Evolutionary conservation across 2,329 filamentous ascomycete genomes (phyloP).

Genomic region (Ophiocordyceps camponoti-floridani): DNA sequence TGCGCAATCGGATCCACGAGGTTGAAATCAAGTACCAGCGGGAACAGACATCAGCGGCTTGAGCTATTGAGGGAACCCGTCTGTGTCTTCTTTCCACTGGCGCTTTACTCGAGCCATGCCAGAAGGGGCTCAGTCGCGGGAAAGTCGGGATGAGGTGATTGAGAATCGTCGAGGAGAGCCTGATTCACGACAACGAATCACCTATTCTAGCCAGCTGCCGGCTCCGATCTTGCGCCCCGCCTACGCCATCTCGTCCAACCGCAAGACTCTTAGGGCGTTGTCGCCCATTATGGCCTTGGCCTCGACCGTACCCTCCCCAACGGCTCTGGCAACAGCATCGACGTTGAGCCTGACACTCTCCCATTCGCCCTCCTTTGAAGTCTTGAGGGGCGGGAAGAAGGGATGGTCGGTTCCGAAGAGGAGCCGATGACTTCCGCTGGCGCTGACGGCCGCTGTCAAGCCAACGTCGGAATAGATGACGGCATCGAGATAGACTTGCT

Average conservation of each 20-base stretch:
- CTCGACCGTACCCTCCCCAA: conserved; percentile 24
- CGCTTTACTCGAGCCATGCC: no score
- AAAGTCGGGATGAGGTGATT: no score
- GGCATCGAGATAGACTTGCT: conserved; percentile 76
- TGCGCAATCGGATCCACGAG: conserved; percentile 17
- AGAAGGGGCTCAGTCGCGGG: no score
- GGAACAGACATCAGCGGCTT: conserved; percentile 6
- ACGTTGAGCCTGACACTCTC: conserved; percentile 42
- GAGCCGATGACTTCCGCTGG: conserved; percentile 48
- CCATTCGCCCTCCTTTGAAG: conserved; percentile 47
- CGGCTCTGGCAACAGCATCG: conserved; percentile 32
- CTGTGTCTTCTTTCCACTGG: no score
- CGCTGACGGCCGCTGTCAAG: conserved; percentile 50
- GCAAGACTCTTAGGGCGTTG: conserved; percentile 37
- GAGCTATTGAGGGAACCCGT: no score
- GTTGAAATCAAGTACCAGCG: conserved; percentile 18
- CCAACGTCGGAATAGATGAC: conserved; percentile 68
- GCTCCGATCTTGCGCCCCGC: not conserved
- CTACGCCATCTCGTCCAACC: conserved; percentile 9
- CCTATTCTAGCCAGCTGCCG: no score
- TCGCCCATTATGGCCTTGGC: conserved; percentile 38
- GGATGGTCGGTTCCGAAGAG: conserved; percentile 75
- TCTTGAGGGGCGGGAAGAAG: conserved; percentile 61
- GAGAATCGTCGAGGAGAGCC: no score
- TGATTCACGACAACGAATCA: no score